Percentiles rank a stretch among this genome's conserved stretches.
Evolutionary conservation across 768 basidiomycete genomes (phyloP).

Genomic region (Pleurotus djamor): DNA sequence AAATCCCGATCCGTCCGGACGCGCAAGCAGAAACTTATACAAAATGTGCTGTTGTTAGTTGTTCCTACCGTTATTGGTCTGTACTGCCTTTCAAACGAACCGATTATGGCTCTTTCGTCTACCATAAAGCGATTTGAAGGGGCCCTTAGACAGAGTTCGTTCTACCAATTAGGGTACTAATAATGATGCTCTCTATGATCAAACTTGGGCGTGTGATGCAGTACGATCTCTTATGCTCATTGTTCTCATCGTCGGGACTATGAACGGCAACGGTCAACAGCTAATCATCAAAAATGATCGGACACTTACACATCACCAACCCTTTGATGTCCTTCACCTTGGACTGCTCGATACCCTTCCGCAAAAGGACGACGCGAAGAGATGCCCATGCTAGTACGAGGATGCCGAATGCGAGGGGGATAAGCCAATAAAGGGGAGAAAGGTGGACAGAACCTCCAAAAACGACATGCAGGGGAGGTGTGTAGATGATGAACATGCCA

Average conservation of each 20-base stretch:
- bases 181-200: conserved; percentile 61
- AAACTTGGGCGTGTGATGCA: conserved; percentile 52
- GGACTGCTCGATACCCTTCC: conserved; percentile 51
- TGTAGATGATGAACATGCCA: conserved; percentile 69
- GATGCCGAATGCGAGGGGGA: conserved; percentile 57
- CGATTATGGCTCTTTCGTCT: conserved; percentile 32
- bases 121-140: conserved; percentile 49
- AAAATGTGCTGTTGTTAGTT: conserved; percentile 43
- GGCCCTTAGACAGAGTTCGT: conserved; percentile 40
- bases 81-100: background rate
- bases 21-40: conserved; percentile 18
- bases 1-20: conserved; percentile 16
- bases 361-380: conserved; percentile 53
- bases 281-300: background rate
- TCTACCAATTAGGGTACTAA: conserved; percentile 42
- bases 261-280: conserved; percentile 11
- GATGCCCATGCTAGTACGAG: conserved; percentile 57
- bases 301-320: conserved; percentile 66
- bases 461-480: conserved; percentile 65
- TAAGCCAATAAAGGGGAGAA: conserved; percentile 68
- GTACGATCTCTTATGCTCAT: conserved; percentile 54
- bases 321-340: conserved; percentile 66
- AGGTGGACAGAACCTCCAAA: conserved; percentile 60
- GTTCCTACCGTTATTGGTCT: conserved; percentile 53
- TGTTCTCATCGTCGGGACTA: conserved; percentile 65